Percentiles rank a stretch among this genome's conserved stretches.
phyloP scores from a whole-genome alignment of 2,329 filamentous ascomycete genomes.

The Aureobasidium sp. region DNA sequence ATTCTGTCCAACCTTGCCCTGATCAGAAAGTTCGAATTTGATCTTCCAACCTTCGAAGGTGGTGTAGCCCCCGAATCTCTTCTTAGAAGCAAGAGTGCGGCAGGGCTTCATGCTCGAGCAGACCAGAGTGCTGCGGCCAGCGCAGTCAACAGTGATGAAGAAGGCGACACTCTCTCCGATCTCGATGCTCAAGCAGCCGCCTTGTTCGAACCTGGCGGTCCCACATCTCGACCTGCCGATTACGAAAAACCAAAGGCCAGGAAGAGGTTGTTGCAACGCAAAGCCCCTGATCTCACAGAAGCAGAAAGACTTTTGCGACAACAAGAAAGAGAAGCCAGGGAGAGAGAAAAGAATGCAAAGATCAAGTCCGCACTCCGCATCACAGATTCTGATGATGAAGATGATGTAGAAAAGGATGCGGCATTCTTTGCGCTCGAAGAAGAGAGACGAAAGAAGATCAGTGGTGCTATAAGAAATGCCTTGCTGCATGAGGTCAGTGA shows the following conservation, averaged over 20 bases:
- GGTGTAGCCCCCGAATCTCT: conserved; percentile 68
- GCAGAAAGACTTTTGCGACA: conserved; percentile 54
- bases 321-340: conserved; percentile 55
- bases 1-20: conserved; percentile 63
- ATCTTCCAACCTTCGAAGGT: conserved; percentile 69
- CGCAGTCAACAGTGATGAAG: conserved; percentile 17
- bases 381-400: conserved; percentile 78
- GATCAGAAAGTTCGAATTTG: conserved; percentile 72
- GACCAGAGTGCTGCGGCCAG: conserved; percentile 3
- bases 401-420: conserved; percentile 65
- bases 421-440: conserved; percentile 76
- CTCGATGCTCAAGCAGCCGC: conserved; percentile 37
- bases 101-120: conserved; percentile 19
- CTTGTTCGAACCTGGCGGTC: conserved; percentile 63
- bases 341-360: conserved; percentile 68
- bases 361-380: conserved; percentile 84
- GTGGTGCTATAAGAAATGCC: conserved; percentile 43
- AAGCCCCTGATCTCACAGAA: conserved; percentile 54
- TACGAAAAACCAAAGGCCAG: conserved; percentile 53
- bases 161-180: conserved; percentile 9
- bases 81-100: conserved; percentile 62
- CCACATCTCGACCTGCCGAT: conserved; percentile 39
- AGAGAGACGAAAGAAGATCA: conserved; percentile 53
- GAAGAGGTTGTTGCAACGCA: conserved; percentile 43
- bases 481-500: conserved; percentile 35